A percentile compares a stretch with the other conserved stretches of the same genome.
Conservation (phyloP, 2,329 filamentous ascomycete genomes). For the Penicillium palitans region DNA sequence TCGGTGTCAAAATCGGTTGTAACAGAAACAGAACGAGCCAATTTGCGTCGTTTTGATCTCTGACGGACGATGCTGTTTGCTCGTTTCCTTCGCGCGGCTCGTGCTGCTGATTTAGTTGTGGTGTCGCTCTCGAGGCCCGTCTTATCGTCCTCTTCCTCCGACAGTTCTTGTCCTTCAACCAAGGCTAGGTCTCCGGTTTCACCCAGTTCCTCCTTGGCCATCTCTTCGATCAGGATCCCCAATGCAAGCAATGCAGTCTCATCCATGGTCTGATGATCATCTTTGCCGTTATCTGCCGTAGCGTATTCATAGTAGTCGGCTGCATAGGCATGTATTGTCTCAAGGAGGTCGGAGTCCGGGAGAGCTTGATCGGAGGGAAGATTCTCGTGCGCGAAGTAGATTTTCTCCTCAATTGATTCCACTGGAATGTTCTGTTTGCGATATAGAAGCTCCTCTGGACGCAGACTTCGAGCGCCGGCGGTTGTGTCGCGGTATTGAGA, state of each 20-base stretch:
- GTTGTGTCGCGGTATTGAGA: slow-evolving; percentile 37
- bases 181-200: slow-evolving; percentile 60
- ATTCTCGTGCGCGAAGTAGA: slow-evolving; percentile 55
- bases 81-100: slow-evolving; percentile 6
- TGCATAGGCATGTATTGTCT: slow-evolving; percentile 58
- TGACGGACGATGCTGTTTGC: slow-evolving; percentile 15
- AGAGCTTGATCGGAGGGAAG: slow-evolving; percentile 45
- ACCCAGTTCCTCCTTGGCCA: slow-evolving; percentile 52
- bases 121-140: slow-evolving; percentile 5
- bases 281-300: slow-evolving; percentile 33
- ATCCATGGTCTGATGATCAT: slow-evolving; percentile 57
- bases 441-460: slow-evolving; percentile 61
- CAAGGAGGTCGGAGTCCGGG: slow-evolving; percentile 58
- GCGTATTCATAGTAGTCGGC: slow-evolving; percentile 55
- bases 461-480: slow-evolving; percentile 42
- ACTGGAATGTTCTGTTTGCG: slow-evolving; percentile 52
- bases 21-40: slow-evolving; percentile 18
- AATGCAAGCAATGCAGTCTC: slow-evolving; percentile 63
- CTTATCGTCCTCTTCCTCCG: slow-evolving; percentile 22
- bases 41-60: slow-evolving; percentile 31
- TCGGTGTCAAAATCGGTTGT: slow-evolving; percentile 28
- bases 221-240: slow-evolving; percentile 62
- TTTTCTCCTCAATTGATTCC: slow-evolving; percentile 55
- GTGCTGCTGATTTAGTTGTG: slow-evolving; percentile 6
- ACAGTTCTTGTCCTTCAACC: slow-evolving; percentile 48